A percentile compares a stretch with the other conserved stretches of the same genome.
Evolutionary conservation across 1,284 basidiomycete species (phyloP).

Genomic region (Pyrrhoderma lamaoense): DNA sequence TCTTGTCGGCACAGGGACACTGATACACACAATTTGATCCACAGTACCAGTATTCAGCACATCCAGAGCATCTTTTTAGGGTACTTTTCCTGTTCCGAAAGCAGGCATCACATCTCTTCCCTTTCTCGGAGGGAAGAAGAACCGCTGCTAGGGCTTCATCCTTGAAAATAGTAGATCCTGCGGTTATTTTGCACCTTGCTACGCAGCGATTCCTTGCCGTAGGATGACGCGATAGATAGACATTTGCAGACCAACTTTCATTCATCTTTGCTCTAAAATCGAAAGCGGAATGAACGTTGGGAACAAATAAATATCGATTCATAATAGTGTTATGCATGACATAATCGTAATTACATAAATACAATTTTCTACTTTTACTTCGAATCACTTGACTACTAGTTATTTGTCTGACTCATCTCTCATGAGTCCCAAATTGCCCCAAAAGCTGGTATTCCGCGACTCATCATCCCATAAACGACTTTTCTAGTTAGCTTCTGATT

Average conservation of each 20-base stretch:
- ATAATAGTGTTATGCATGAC: too few species aligned
- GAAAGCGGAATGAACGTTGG: neutral
- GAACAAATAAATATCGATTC: too few species aligned
- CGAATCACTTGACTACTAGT: too few species aligned
- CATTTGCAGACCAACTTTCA: too few species aligned
- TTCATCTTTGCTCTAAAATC: neutral
- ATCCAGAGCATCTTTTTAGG: conserved; percentile 47
- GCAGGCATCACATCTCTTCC: conserved; percentile 58
- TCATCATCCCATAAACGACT: conserved; percentile 54
- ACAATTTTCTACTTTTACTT: too few species aligned
- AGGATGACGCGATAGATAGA: conserved; percentile 35
- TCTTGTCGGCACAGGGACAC: neutral
- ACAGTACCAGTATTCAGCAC: conserved; percentile 67
- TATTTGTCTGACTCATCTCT: too few species aligned
- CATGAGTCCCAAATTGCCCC: conserved; percentile 51
- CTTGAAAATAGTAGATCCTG: conserved; percentile 42
- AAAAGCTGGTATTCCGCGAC: conserved; percentile 52
- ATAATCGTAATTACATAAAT: too few species aligned
- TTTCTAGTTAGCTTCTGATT: conserved; percentile 55
- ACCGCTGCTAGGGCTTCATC: conserved; percentile 37
- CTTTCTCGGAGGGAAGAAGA: conserved; percentile 50
- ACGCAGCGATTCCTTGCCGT: conserved; percentile 45
- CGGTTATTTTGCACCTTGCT: conserved; percentile 30
- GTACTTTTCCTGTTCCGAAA: conserved; percentile 31
- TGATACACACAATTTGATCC: conserved; percentile 22